A percentile compares a stretch with the other conserved stretches of the same genome.
Conservation (phyloP, 2,329 filamentous ascomycete species). For the Berkeleyomyces rouxiae region DNA sequence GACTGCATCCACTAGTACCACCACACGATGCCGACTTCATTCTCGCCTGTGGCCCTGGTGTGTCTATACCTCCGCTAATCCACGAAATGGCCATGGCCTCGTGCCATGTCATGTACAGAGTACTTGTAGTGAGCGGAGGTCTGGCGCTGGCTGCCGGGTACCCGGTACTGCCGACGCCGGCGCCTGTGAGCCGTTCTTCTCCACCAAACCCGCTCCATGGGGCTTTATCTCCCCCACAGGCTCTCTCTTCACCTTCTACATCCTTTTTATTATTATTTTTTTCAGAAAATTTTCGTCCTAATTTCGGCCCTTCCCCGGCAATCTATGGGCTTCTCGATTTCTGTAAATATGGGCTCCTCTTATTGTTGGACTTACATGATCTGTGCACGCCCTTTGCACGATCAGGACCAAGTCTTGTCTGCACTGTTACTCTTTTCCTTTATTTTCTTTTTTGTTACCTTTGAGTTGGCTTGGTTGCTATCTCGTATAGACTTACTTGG, state of each 20-base stretch:
- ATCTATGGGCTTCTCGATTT: not conserved
- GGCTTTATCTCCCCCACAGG: not conserved
- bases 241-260: not conserved
- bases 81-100: not conserved
- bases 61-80: not conserved
- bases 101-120: not conserved
- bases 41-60: not conserved
- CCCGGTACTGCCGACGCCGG: not conserved
- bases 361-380: constrained; percentile 1
- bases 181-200: not conserved
- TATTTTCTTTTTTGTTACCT: not conserved
- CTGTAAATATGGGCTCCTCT: not conserved
- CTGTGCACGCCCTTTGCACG: not conserved
- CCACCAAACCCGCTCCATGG: not conserved
- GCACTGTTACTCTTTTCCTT: not conserved
- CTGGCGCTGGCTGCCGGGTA: not conserved
- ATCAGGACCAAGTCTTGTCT: not conserved
- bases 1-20: too few species aligned
- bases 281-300: constrained; percentile 1
- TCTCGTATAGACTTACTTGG: not conserved
- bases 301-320: constrained; percentile 2
- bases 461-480: too few species aligned
- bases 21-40: too few species aligned
- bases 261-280: not conserved
- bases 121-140: not conserved